Evolutionary conservation across 1,284 basidiomycete species (phyloP), one percentile per base, ranked within the genome.

Genomic region (Rhodofomes roseus): DNA sequence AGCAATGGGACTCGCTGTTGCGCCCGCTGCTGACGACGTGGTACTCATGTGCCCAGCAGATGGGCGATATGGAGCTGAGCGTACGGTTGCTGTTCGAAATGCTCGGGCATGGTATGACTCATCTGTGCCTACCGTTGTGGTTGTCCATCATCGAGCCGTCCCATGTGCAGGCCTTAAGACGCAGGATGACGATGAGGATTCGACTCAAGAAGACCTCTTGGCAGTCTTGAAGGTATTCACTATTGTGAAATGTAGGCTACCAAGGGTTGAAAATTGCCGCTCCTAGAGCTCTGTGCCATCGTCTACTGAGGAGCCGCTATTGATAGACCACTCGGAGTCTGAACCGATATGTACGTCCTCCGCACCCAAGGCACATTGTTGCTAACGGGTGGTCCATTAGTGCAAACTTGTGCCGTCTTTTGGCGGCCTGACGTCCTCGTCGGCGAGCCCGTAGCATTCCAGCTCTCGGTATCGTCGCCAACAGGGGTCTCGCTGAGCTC

Each of bases 1-100:
- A 96, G 70, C 79, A 82, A 55, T 96, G 93, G 93, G 76, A 78
- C 9, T 72, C 80, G 0, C 80, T 96, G 72, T 78, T 95, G 18
- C 78, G 79, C 48, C 84, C 90, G 3, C 81, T 95, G 14, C 77
- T 95, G 37, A 76, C 79, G 39, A 83, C 87, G 23, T 94, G 91
- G 89, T 91, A 92, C 74, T 78, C 85, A 1, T 94, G 90, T 70
- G 90, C 91, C 1, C 86, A 88, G 70, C 81, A 82, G 64, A 79
- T 92, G 0, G 89, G 86, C 1, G 86, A 92, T 65, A 83, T 91
- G 27, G 90, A 92, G 61, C 77, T 87, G 27, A 87, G 89, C 44
- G 83, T 93, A 27, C 81, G 79, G 60, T 71, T 95, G 20, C 71
- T 94, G 59, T 69, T 95, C n/a, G 92, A 95, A 71, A 88, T 93